Base-by-base conservation (phyloP, 1,284 basidiomycete species). In the Cryptococcus sp. region DNA sequence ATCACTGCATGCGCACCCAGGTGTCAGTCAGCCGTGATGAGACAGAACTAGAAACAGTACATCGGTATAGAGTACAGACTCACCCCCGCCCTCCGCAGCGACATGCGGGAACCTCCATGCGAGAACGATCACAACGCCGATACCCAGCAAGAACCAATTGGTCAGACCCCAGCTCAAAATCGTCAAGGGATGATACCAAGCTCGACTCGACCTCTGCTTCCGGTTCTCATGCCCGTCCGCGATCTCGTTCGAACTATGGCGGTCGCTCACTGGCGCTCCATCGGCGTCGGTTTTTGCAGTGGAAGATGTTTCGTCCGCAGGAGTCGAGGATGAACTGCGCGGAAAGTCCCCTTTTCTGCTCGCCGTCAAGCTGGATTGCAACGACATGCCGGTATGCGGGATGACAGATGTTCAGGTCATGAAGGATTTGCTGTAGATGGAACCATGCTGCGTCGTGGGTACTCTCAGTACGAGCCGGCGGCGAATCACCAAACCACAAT, bases 71-170 rank as follows among this genome's bases (percentile, higher is more conserved):
- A 46, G 13, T 5, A 48, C 17, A 16, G 4, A 63, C 66, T 59
- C 49, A 65, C 64, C 50, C 20, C 69, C 69, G 8, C 64, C 65
- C 7, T 63, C 60, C 4, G 59, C 56, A 19, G 61, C 69, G 13
- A 71, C 60, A 39, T 66, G 52, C 1, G 69, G 69, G 42, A 59
- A 71, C 17, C 62, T 47, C 69, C 67, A 68, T 3, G 70, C 71
- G 3, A 73, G 60, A 0, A 56, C 62, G 25, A 74, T 65, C 3
- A 64, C 59, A 7, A 72, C 54, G 0, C 66, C 69, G 23, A 74
- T 67, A 1, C 67, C 70, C 23, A 72, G 61, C 11, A 75, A 31
- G 56, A 75, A 74, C 73, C 74, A 64, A 47, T 56, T 58, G 46
- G 58, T 46, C 49, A 63, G 20, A 17, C 56, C 31, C 20, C 47